phyloP scores from a whole-genome alignment of 257 asterid genomes.

The Gentiana macrophylla region DNA sequence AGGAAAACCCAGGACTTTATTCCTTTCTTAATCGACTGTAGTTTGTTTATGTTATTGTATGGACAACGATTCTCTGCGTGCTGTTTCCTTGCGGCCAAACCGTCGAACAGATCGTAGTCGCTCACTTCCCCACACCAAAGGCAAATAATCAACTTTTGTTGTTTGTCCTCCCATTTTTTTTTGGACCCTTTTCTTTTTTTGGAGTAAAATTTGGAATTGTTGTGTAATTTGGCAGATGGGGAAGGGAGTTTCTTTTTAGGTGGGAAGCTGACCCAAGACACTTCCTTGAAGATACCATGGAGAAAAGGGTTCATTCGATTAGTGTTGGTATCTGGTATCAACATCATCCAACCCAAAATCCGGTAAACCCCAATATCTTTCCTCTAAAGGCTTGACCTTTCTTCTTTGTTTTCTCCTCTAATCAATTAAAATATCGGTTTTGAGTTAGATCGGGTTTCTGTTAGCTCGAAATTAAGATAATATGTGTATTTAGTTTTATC shows the following conservation, averaged over 20 bases:
- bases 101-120: conserved; percentile 23
- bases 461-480: too few species aligned
- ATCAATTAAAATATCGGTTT: too few species aligned
- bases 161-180: neutral
- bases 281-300: conserved; percentile 30
- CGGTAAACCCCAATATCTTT: too few species aligned
- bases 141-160: conserved; percentile 5
- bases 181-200: neutral
- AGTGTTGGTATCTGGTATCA: conserved; percentile 32
- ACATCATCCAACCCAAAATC: neutral
- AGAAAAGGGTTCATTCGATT: conserved; percentile 35
- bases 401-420: too few species aligned
- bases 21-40: too few species aligned
- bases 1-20: neutral
- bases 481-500: too few species aligned
- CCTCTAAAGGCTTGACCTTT: too few species aligned
- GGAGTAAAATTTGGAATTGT: neutral
- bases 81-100: conserved; percentile 25
- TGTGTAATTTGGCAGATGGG: conserved; percentile 10
- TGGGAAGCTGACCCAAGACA: conserved; percentile 27
- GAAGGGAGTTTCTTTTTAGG: conserved; percentile 10
- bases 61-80: conserved; percentile 20
- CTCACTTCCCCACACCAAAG: conserved; percentile 14
- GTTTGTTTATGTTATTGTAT: neutral
- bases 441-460: too few species aligned